Base-by-base conservation (phyloP, 768 basidiomycete genomes). In the Lentinula boryana region DNA sequence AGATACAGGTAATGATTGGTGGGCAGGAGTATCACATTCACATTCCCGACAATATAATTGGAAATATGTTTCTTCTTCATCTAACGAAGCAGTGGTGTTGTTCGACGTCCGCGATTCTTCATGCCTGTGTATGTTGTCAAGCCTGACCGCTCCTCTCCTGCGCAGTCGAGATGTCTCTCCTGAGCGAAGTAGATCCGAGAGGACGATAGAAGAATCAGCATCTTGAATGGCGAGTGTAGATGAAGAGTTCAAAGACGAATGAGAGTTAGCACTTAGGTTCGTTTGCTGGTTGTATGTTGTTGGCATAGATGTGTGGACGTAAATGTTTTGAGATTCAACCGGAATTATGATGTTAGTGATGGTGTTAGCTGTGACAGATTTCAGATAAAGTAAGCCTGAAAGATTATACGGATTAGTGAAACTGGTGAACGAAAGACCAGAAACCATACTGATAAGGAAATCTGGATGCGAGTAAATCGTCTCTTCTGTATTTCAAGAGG, bases 101-200 rank as follows among this genome's bases (percentile, higher is more conserved):
- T 43, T 56, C 32, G 36, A 58, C 27, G 21, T 7, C 48, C 43
- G 54, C 18, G 62, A 16, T 21, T 62, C 56, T 38, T 36, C 62
- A 23, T 53, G 35, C 38, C 44, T 35, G 27, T 36, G 46, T 31
- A 35, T 31, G 21, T 75, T 74, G 71, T 86, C 85, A 36, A 88
- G 75, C 41, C 85, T 77, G 79, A 89, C 81, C 56, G 89, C 89
- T 10, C 89, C 89, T 63, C 89, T 75, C 60, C 89, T 75, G n/a
- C 89, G 81, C 57, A 90, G 73, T 5, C 89, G 78, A 3, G 89
- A 90, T 0, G 86, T 85, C 67, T 91, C 89, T 15, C 84, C 89
- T 1, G 85, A 85, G 55, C 89, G 85, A 15, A 90, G 78, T 44
- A 91, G 79, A 70, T 90, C 88, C 1, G 86, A 87, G 49, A 90